Conservation (phyloP, 441 rosid species). For the Jatropha podagrica region DNA sequence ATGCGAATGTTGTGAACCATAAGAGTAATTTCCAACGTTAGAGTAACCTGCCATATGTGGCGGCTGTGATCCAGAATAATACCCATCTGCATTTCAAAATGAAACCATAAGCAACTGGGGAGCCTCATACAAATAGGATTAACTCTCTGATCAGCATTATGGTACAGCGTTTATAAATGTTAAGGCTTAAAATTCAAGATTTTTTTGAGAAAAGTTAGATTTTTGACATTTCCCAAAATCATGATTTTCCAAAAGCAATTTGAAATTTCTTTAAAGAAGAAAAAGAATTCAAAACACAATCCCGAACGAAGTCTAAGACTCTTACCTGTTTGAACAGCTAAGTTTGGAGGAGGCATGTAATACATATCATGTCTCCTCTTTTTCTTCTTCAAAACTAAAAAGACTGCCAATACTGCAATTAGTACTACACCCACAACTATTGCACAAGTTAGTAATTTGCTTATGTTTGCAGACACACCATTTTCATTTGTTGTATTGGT, state of each 20-base stretch:
- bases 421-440: slow-evolving; percentile 40
- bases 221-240: too few relatives aligned
- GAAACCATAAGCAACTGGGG: too few relatives aligned
- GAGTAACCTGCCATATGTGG: slow-evolving; percentile 34
- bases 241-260: too few relatives aligned
- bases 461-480: slow-evolving; percentile 12
- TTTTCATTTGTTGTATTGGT: slow-evolving; percentile 14
- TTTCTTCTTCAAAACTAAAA: slow-evolving; percentile 37
- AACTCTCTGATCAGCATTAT: neutral
- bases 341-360: slow-evolving; percentile 47
- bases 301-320: neutral
- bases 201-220: too few relatives aligned
- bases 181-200: too few relatives aligned
- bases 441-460: slow-evolving; percentile 30
- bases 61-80: slow-evolving; percentile 40
- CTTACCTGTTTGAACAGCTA: slow-evolving; percentile 52
- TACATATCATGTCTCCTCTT: slow-evolving; percentile 36
- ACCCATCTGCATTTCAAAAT: slow-evolving; percentile 38
- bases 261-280: too few relatives aligned
- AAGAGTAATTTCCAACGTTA: slow-evolving; percentile 34
- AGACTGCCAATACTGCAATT: slow-evolving; percentile 42
- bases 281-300: too few relatives aligned
- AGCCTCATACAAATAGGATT: too few relatives aligned
- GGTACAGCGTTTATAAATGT: too few relatives aligned
- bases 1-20: slow-evolving; percentile 34